Evolutionary conservation across 257 asterid species (phyloP).

Genomic region (Thymus quinquecostatus): DNA sequence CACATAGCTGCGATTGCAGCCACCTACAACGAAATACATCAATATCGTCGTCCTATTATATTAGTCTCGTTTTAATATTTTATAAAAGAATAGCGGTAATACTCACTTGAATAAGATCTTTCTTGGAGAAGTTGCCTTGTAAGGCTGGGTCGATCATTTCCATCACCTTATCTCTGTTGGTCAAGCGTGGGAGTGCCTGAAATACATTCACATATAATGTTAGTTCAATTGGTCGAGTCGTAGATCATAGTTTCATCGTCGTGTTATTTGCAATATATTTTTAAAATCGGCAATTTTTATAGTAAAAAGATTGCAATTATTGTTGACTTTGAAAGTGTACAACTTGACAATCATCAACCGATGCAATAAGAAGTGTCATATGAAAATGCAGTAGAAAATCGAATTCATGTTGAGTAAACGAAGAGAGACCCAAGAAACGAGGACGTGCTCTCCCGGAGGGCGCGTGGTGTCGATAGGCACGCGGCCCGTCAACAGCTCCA

Average conservation of each 20-base stretch:
- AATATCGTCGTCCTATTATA: not conserved
- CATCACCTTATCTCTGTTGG: conserved; percentile 67
- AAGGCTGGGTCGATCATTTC: conserved; percentile 82
- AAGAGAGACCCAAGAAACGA: conserved; percentile 69
- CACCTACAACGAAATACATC: conserved; percentile 42
- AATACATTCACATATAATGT: not conserved
- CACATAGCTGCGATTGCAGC: conserved; percentile 94
- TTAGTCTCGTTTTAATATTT: too few species aligned
- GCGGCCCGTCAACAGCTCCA: conserved; percentile 81
- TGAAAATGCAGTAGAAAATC: too few species aligned
- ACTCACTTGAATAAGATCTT: conserved; percentile 78
- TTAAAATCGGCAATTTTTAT: too few species aligned
- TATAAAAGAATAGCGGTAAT: too few species aligned
- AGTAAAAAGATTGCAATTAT: too few species aligned
- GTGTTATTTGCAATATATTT: too few species aligned
- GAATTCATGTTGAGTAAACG: not conserved
- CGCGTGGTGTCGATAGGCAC: conserved; percentile 67
- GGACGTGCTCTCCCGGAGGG: conserved; percentile 75
- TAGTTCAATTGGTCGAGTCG: not conserved
- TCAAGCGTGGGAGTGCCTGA: conserved; percentile 81
- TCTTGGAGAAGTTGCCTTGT: conserved; percentile 56
- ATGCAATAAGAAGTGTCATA: too few species aligned
- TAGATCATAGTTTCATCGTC: too few species aligned
- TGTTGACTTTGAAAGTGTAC: too few species aligned
- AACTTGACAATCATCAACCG: too few species aligned